Conservation (phyloP, 306 rosid genomes). For the Ormosia emarginata region DNA sequence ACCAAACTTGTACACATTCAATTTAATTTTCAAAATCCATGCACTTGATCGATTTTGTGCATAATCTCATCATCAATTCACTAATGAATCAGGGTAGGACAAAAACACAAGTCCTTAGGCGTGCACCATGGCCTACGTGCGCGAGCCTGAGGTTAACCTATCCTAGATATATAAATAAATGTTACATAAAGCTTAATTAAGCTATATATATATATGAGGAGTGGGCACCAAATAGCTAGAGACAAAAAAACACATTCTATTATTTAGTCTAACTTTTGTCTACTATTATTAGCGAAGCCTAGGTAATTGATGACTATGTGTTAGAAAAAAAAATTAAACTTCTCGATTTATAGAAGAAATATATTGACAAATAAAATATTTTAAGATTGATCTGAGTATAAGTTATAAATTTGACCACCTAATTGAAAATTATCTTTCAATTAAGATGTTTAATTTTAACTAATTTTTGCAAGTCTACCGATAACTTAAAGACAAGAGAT, state of each 20-base stretch:
- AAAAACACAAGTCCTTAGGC: slow-evolving; percentile 27
- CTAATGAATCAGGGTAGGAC: slow-evolving; percentile 24
- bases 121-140: slow-evolving; percentile 14
- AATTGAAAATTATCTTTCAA: too few relatives aligned
- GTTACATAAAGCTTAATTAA: background rate
- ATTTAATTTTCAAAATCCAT: background rate
- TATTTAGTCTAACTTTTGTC: slow-evolving; percentile 47
- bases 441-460: too few relatives aligned
- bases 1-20: background rate
- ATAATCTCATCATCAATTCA: slow-evolving; percentile 4
- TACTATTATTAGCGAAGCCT: slow-evolving; percentile 28
- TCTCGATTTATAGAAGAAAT: too few relatives aligned
- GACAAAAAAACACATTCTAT: slow-evolving; percentile 51
- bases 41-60: background rate
- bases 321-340: too few relatives aligned
- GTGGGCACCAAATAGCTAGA: slow-evolving; percentile 20
- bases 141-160: slow-evolving; percentile 46
- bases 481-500: too few relatives aligned
- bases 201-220: background rate
- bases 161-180: slow-evolving; percentile 7
- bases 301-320: slow-evolving; percentile 11
- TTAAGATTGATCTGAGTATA: too few relatives aligned
- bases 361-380: too few relatives aligned
- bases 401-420: too few relatives aligned
- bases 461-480: too few relatives aligned